phyloP scores from a whole-genome alignment of 73 alveolate genomes.

The Symbiodinium natans region DNA sequence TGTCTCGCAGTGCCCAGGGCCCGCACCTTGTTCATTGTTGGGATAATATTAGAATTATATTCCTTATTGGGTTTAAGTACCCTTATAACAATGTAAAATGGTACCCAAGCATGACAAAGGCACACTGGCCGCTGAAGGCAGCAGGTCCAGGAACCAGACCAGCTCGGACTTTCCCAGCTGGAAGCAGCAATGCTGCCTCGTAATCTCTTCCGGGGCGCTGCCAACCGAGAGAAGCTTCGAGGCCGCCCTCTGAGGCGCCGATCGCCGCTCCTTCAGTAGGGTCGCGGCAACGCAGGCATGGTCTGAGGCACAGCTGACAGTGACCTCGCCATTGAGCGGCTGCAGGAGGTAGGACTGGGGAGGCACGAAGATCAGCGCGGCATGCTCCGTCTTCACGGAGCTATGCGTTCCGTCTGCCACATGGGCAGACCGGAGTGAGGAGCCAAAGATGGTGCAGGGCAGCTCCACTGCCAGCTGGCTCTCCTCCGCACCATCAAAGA shows the following conservation, averaged over 20 bases:
- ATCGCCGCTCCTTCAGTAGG: neutral
- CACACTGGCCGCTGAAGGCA: conserved; percentile 31
- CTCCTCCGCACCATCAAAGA: neutral
- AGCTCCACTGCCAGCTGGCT: neutral
- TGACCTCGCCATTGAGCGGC: neutral
- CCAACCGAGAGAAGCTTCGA: neutral
- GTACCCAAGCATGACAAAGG: too few relatives aligned
- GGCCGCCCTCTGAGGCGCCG: neutral
- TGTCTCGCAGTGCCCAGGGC: conserved; percentile 32
- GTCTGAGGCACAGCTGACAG: neutral
- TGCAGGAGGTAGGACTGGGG: conserved; percentile 6
- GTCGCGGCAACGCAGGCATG: neutral
- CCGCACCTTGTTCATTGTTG: too few relatives aligned
- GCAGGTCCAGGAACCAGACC: conserved; percentile 7
- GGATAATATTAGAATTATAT: too few relatives aligned
- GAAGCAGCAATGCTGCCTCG: conserved; percentile 23
- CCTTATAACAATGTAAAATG: too few relatives aligned
- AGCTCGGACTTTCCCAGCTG: neutral
- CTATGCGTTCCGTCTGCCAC: conserved; percentile 7
- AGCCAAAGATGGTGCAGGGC: conserved; percentile 9
- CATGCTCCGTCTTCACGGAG: conserved; percentile 31
- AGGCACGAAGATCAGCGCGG: neutral
- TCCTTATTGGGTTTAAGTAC: too few relatives aligned
- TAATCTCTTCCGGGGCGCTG: neutral
- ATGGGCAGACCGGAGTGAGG: neutral